These are phyloP conservation scores for Limnomonas spitsbergensis DNA, from an alignment of 139 green algal genomes.

Conservation along the genomic window DNA sequence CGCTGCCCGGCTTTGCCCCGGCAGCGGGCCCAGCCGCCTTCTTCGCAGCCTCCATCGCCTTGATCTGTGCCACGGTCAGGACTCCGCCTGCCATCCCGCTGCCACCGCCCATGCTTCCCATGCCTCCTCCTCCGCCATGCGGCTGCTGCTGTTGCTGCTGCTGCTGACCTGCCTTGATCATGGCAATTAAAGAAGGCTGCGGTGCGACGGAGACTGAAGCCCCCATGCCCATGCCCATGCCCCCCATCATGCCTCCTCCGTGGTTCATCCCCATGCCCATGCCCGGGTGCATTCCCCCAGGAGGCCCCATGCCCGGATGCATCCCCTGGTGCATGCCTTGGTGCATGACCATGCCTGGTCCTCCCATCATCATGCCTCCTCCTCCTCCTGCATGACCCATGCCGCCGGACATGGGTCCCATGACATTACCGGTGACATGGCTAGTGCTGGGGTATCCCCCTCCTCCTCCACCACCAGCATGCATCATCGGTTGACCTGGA, in stretches of 20 bases:
- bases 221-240: conserved; percentile 21
- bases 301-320: background rate
- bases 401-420: background rate
- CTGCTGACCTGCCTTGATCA: conserved; percentile 10
- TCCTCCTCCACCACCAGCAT: too few species aligned
- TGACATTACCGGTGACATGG: background rate
- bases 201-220: background rate
- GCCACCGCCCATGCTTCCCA: conserved; percentile 10
- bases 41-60: background rate
- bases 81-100: conserved; percentile 6
- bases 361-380: too few species aligned
- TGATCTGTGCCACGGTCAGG: background rate
- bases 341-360: background rate
- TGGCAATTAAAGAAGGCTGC: background rate
- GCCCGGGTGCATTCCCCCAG: background rate
- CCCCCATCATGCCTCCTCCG: conserved; percentile 13
- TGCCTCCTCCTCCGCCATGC: conserved; percentile 9
- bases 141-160: background rate
- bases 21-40: conserved; percentile 8
- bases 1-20: conserved; percentile 36
- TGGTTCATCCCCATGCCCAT: conserved; percentile 19
- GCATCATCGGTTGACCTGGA: too few species aligned
- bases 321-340: too few species aligned
- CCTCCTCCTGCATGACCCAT: too few species aligned
- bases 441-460: too few species aligned